These are phyloP conservation scores for Monosporascus sp. DNA, from an alignment of 2,329 filamentous ascomycete genomes.

Conservation along the genomic window DNA sequence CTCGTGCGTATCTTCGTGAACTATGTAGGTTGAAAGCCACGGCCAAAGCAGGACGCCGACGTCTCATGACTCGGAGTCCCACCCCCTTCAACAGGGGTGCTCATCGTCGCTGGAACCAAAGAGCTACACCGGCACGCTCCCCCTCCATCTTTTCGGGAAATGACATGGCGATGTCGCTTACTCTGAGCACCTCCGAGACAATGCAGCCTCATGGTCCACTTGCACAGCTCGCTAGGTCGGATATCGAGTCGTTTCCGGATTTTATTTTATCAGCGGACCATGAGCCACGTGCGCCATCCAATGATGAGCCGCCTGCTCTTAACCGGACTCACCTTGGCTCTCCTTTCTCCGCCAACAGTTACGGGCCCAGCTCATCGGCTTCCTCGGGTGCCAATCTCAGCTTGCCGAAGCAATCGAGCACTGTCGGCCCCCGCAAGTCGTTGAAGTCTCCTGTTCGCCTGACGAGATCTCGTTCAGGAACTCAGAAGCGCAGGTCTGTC, in stretches of 20 bases:
- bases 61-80: slow-evolving; percentile 47
- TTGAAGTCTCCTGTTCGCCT: slow-evolving; percentile 51
- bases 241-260: slow-evolving; percentile 20
- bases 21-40: slow-evolving; percentile 54
- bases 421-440: slow-evolving; percentile 43
- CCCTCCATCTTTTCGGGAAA: slow-evolving; percentile 51
- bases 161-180: slow-evolving; percentile 59
- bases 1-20: slow-evolving; percentile 56
- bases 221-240: slow-evolving; percentile 51
- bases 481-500: slow-evolving; percentile 50
- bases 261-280: slow-evolving; percentile 3
- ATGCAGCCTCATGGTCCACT: slow-evolving; percentile 61
- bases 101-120: slow-evolving; percentile 45
- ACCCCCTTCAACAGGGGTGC: slow-evolving; percentile 50
- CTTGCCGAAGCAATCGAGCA: slow-evolving; percentile 40
- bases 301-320: slow-evolving; percentile 3
- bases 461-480: slow-evolving; percentile 44
- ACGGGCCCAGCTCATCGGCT: slow-evolving; percentile 56
- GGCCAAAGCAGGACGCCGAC: slow-evolving; percentile 37
- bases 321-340: slow-evolving; percentile 43
- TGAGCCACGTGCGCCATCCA: slow-evolving; percentile 1
- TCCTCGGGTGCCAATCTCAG: slow-evolving; percentile 37
- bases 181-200: slow-evolving; percentile 56
- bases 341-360: slow-evolving; percentile 53
- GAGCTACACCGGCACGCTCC: slow-evolving; percentile 41